Evolutionary conservation across 2,329 filamentous ascomycete species (phyloP).

Genomic region (Verruconis gallopava): DNA sequence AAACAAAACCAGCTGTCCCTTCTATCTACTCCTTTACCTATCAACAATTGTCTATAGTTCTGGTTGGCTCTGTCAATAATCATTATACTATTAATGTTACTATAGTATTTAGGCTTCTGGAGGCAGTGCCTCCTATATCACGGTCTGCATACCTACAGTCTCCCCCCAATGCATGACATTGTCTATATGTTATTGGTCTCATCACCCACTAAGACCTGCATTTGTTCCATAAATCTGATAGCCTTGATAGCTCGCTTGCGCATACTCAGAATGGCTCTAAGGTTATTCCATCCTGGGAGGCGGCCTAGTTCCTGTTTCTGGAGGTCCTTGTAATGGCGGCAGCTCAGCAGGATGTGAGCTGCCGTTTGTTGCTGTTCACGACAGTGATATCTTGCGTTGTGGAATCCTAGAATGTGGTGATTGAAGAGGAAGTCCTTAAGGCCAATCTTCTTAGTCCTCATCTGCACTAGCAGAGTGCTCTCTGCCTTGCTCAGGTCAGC

Average conservation of each 20-base stretch:
- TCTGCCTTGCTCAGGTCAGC: conserved; percentile 13
- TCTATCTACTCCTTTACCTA: not conserved
- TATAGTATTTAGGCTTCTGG: too few species aligned
- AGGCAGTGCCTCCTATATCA: conserved; percentile 2
- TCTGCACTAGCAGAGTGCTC: conserved; percentile 18
- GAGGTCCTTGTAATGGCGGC: too few species aligned
- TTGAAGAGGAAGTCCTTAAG: conserved; percentile 19
- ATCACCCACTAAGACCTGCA: too few species aligned
- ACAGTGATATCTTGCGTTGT: too few species aligned
- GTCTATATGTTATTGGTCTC: not conserved
- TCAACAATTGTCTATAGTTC: conserved; percentile 1
- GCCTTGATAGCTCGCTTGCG: conserved; percentile 13
- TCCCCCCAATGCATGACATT: not conserved
- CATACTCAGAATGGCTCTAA: conserved; percentile 12
- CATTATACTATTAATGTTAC: not conserved
- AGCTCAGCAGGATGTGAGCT: conserved; percentile 21
- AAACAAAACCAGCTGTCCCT: too few species aligned
- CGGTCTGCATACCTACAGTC: too few species aligned
- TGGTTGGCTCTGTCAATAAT: not conserved
- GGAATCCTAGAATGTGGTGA: conserved; percentile 21
- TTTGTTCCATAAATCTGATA: too few species aligned
- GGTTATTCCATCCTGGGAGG: conserved; percentile 14
- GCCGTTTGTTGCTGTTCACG: conserved; percentile 17
- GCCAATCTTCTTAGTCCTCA: too few species aligned
- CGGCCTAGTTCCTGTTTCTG: too few species aligned